Evolutionary conservation across 2,329 filamentous ascomycete genomes (phyloP).

Genomic region (Diaporthe helianthi): DNA sequence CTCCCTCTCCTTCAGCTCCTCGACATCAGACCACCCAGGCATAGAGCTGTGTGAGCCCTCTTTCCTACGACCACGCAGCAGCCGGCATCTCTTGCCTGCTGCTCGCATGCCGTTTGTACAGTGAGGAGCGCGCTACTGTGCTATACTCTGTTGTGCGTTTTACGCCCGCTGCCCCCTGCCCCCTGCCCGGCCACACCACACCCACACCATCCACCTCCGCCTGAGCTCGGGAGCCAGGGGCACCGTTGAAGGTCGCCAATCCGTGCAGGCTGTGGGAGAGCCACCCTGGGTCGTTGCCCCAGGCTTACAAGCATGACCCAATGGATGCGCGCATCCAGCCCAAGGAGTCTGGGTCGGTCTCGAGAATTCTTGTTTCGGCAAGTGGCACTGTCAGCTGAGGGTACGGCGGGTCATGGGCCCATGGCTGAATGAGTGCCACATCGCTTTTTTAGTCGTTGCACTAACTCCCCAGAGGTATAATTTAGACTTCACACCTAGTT

Average conservation of each 20-base stretch:
- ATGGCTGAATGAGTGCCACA: too few species aligned
- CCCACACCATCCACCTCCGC: not conserved
- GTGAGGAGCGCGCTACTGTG: not conserved
- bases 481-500: too few species aligned
- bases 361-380: conserved; percentile 22
- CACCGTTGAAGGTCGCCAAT: conserved; percentile 7
- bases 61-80: not conserved
- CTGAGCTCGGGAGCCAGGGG: not conserved
- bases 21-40: conserved; percentile 4
- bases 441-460: too few species aligned
- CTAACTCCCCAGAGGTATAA: too few species aligned
- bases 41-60: not conserved
- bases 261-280: conserved; percentile 7
- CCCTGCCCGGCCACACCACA: not conserved
- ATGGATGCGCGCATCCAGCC: conserved; percentile 15
- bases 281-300: not conserved
- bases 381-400: conserved; percentile 22
- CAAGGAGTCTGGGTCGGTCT: conserved; percentile 10
- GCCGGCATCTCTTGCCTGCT: not conserved
- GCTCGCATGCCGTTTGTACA: not conserved
- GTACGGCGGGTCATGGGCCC: too few species aligned
- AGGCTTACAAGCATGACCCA: conserved; percentile 2
- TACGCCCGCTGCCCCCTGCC: conserved; percentile 3
- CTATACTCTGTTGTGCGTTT: not conserved
- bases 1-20: not conserved